A percentile compares a stretch with the other conserved stretches of the same genome.
These are phyloP conservation scores for Rhizophagus prolifer DNA, from an alignment of 192 early-diverging fungal species.

Conservation along the genomic window DNA sequence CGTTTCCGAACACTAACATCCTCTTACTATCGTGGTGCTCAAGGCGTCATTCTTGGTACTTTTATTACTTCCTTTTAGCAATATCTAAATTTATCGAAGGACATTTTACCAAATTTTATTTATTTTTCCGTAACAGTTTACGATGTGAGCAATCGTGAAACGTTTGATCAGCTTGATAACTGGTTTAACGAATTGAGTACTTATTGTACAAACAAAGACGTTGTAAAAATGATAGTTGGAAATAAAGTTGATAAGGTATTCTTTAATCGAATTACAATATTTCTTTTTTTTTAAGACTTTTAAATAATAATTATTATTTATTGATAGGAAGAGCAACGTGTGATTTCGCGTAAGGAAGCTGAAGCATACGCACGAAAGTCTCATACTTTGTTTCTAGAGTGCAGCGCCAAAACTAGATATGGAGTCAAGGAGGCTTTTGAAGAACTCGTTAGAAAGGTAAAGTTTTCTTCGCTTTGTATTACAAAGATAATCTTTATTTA, in stretches of 20 bases:
- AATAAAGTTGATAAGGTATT: constrained; percentile 87
- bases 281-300: not conserved
- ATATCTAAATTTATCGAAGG: not conserved
- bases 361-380: constrained; percentile 85
- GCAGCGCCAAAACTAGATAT: constrained; percentile 90
- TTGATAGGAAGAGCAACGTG: constrained; percentile 50
- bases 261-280: not conserved
- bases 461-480: not conserved
- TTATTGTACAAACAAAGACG: constrained; percentile 81
- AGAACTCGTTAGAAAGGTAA: constrained; percentile 88
- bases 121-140: constrained; percentile 64
- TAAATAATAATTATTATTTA: not conserved
- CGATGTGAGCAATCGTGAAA: constrained; percentile 91
- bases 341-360: constrained; percentile 85
- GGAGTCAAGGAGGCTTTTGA: constrained; percentile 94
- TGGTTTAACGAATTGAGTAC: constrained; percentile 97
- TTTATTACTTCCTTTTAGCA: not conserved
- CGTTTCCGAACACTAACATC: constrained; percentile 96
- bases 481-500: not conserved
- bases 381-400: constrained; percentile 94
- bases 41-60: constrained; percentile 93
- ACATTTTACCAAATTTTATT: not conserved
- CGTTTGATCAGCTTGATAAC: constrained; percentile 89
- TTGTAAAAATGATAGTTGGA: constrained; percentile 97
- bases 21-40: constrained; percentile 96